Base-by-base conservation (phyloP, 2,329 filamentous ascomycete genomes). In the Hymenoscyphus fructigenus region DNA sequence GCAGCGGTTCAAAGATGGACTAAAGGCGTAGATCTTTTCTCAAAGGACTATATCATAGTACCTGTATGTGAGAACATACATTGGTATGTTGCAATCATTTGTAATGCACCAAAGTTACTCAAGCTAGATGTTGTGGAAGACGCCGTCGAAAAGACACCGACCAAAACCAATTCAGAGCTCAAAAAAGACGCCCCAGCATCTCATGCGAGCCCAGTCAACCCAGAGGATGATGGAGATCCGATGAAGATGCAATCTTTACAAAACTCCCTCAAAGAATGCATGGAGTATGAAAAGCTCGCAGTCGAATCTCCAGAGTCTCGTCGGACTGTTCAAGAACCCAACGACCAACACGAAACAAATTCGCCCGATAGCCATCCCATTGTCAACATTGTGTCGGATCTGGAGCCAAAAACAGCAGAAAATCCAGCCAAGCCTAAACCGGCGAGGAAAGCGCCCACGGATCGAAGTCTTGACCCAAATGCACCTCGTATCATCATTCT, bases 11-110 rank as follows among this genome's bases (percentile, higher is more conserved):
- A 90, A 75, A 85, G 87, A 55, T 99, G 95, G 95, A 98, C 95
- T 0, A 84, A 90, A 38, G 92, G 88, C 70, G 84, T 94, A 26
- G 91, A 99, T 74, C 79, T 99, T 9, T 91, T 98, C 73, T 84
- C 83, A 5, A 93, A 91, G 71, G 92, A 97, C 74, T 97, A 93
- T 75, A 88, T 98, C 65, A 84, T 98, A 12, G 90, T 99, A 6
- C 95, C 95, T 0, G 92, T 99, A 75, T 96, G 97, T 72, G 91
- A 97, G 74, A 82, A 87, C 70, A 79, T 82, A 1, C 95, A 99
- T 77, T 99, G 96, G 95, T 98, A 95, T 77, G 81, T 98, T 69
- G 93, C 92, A 15, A 94, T 99, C 63, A 94, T 99, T 61, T 97
- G 92, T 83, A 97, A 99, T 73, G 84, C 94, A 2, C 85, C 87